Base-by-base conservation (phyloP, 805 yeast species). In the Ogataea parapolymorpha region DNA sequence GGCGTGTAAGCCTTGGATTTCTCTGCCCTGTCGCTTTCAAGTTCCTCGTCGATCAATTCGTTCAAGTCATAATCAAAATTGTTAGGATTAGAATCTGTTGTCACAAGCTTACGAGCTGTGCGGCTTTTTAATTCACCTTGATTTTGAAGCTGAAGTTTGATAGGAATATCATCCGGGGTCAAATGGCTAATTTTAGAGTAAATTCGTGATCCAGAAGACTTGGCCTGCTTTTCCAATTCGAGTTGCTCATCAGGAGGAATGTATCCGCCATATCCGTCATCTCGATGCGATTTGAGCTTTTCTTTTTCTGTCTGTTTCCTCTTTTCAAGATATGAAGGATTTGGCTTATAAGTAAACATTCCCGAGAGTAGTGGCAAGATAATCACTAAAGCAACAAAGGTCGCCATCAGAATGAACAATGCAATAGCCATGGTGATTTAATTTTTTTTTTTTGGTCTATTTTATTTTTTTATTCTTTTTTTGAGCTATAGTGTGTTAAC, bases 41-140 rank as follows among this genome's bases (percentile, higher is more conserved):
- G 41, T 40, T 65, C 69, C 31, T 65, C 63, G 15, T 61, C 53
- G 22, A 74, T 72, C 36, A 74, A 57, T 11, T 73, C 77, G 45
- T 74, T 70, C 20, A 74, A 50, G 45, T 72, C 75, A 44, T 65
- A 74, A 49, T 74, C 79, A 54, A 61, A 74, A 2, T 48, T 55
- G 46, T 70, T 67, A 6, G 77, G 77, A 50, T 72, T 70, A 3
- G 53, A 43, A 37, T 54, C 54, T 7, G 34, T 9, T 9, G 9
- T 29, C 5, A 23, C 30, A 4, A 32, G 15, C 6, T 28, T 37
- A 20, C 35, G n/a, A 25, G 27, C 27, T n/a, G 35, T 34, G 40
- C 63, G 49, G 27, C 44, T 48, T 25, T 52, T 58, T 17, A 57
- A 42, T 3, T 26, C 32, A 2, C 17, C 32, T 6, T 53, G 56